These are phyloP conservation scores for Chaetomium olivaceum DNA, from an alignment of 2,329 filamentous ascomycete species.

Conservation along the genomic window DNA sequence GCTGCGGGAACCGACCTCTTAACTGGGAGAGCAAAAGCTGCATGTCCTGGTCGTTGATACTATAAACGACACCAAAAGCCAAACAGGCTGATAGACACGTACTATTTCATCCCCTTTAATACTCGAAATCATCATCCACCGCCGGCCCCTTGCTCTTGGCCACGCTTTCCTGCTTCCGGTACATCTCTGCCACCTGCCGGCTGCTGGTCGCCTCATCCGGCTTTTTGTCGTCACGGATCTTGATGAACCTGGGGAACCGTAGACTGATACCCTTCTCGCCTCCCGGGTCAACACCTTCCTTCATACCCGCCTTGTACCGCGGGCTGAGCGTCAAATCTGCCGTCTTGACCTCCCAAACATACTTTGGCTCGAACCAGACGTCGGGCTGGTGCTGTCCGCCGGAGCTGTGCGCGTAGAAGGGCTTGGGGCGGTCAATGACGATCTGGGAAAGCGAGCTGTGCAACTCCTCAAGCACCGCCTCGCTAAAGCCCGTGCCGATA, in stretches of 20 bases:
- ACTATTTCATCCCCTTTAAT: slow-evolving; percentile 51
- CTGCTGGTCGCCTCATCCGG: slow-evolving; percentile 84
- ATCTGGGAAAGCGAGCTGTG: slow-evolving; percentile 73
- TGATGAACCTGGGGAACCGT: slow-evolving; percentile 90
- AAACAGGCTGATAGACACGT: neutral
- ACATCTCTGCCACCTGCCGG: slow-evolving; percentile 93
- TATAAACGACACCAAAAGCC: neutral
- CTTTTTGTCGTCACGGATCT: slow-evolving; percentile 92
- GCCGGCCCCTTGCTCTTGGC: slow-evolving; percentile 80
- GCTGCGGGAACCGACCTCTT: neutral
- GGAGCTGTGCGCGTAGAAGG: slow-evolving; percentile 85
- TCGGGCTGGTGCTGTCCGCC: slow-evolving; percentile 93
- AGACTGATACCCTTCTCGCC: slow-evolving; percentile 81
- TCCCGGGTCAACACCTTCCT: slow-evolving; percentile 71
- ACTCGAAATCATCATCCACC: slow-evolving; percentile 98
- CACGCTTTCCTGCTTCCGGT: slow-evolving; percentile 89
- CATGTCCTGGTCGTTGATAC: neutral
- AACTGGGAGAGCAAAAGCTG: neutral
- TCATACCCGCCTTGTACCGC: slow-evolving; percentile 85
- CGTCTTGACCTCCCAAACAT: slow-evolving; percentile 97
- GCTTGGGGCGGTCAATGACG: slow-evolving; percentile 86
- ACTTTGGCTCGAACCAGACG: slow-evolving; percentile 94
- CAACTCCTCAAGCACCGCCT: slow-evolving; percentile 87
- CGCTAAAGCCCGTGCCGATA: slow-evolving; percentile 95
- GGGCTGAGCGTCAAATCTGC: slow-evolving; percentile 92